Conservation (phyloP, 805 yeast species). For the Kuraishia capsulata region DNA sequence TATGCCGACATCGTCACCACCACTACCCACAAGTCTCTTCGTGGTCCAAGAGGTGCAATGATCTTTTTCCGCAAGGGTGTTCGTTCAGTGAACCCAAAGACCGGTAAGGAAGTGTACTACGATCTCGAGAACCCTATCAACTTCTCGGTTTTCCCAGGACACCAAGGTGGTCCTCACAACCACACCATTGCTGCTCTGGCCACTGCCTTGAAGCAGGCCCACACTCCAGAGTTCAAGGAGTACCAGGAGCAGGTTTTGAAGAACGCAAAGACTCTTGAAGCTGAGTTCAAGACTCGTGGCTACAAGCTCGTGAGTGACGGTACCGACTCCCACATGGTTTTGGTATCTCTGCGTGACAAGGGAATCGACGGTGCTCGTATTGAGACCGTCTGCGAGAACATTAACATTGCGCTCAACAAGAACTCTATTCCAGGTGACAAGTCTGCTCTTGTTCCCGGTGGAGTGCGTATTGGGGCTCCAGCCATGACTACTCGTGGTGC, state of each 20-base stretch:
- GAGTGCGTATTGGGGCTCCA: conserved; percentile 96
- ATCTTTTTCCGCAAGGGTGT: conserved; percentile 97
- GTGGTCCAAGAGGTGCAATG: conserved; percentile 99
- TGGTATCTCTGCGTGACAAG: conserved; percentile 81
- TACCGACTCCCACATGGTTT: conserved; percentile 95
- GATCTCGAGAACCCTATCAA: conserved; percentile 93
- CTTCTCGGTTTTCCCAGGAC: conserved; percentile 99
- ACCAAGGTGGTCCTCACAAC: conserved; percentile 99
- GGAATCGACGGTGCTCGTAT: conserved; percentile 95
- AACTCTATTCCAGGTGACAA: conserved; percentile 98
- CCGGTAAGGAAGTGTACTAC: conserved; percentile 84
- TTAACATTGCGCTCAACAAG: conserved; percentile 93
- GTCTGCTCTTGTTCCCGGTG: conserved; percentile 94
- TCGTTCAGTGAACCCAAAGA: conserved; percentile 75
- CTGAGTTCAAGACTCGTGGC: conserved; percentile 59
- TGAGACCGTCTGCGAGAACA: conserved; percentile 88
- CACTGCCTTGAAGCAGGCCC: conserved; percentile 92
- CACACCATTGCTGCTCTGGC: conserved; percentile 98
- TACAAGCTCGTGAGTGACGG: conserved; percentile 87
- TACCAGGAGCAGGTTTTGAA: conserved; percentile 83
- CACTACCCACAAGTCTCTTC: conserved; percentile 95
- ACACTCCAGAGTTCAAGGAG: conserved; percentile 79
- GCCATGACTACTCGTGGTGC: conserved; percentile 98
- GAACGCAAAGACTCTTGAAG: conserved; percentile 81
- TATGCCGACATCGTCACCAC: conserved; percentile 97